Conservation (phyloP, 352 stramenopile genomes). For the Sclerospora graminicola region DNA sequence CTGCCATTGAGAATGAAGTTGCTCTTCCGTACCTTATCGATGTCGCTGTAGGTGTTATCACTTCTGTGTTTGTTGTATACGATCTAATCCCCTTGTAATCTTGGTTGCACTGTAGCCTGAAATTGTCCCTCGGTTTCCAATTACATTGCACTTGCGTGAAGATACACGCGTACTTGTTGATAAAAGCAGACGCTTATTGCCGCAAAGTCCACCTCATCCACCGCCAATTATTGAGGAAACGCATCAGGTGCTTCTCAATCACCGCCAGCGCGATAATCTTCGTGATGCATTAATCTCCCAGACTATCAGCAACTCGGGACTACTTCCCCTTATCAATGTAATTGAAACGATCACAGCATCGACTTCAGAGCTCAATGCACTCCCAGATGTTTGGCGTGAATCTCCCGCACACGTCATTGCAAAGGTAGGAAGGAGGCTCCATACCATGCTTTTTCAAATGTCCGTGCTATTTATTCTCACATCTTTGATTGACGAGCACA, state of each 20-base stretch:
- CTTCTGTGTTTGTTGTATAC: not conserved
- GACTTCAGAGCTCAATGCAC: constrained; percentile 21
- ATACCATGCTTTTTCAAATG: not conserved
- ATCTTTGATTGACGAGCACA: no score
- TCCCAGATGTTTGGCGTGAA: constrained; percentile 32
- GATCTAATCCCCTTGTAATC: not conserved
- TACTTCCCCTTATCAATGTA: constrained; percentile 19
- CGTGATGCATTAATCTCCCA: constrained; percentile 6
- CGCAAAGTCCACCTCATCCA: constrained; percentile 15
- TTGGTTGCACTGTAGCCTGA: constrained; percentile 29
- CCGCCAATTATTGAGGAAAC: constrained; percentile 32
- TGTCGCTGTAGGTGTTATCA: constrained; percentile 29
- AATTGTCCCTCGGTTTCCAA: constrained; percentile 40
- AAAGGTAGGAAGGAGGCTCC: constrained; percentile 33
- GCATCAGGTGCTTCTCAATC: constrained; percentile 37
- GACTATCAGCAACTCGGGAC: constrained; percentile 6
- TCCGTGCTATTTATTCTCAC: not conserved
- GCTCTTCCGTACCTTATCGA: constrained; percentile 51
- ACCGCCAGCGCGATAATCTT: constrained; percentile 27
- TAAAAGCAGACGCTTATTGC: constrained; percentile 24
- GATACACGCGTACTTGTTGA: constrained; percentile 45
- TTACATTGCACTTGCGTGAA: constrained; percentile 39
- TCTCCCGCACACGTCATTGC: constrained; percentile 33
- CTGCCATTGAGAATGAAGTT: constrained; percentile 46
- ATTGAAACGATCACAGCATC: constrained; percentile 28